Base-by-base conservation (phyloP, 768 basidiomycete species). In the Strobilomyces echinocephalus region DNA sequence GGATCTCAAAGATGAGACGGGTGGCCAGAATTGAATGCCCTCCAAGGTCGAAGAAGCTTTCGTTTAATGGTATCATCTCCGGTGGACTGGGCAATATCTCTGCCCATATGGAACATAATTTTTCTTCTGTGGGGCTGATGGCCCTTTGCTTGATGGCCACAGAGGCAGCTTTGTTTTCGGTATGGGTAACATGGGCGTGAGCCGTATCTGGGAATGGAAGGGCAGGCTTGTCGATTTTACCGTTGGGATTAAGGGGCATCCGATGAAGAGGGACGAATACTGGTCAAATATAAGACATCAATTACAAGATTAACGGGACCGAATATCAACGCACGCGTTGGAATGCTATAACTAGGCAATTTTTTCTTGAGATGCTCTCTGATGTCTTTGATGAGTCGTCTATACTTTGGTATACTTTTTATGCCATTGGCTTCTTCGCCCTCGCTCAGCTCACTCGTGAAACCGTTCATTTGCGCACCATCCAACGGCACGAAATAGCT, bases 21-120 rank as follows among this genome's bases (percentile, higher is more conserved):
- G 97, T 99, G 0, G 97, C 97, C 42, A 99, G 82, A 63, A 99
- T 97, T 15, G 97, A 98, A 72, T 99, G 97, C 8, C 97, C 97
- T 45, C 97, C 97, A 40, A 98, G 80, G 67, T 99, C 95, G 73
- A 97, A 98, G 81, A 99, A 99, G 68, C 83, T 91, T 64, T 98
- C 95, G 67, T 97, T 88, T 10, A 88, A 68, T 5, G 93, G 88
- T 44, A 99, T 83, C 1, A 85, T 80, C 8, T 80, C 75, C 0
- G 91, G 85, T 6, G 90, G 77, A 49, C 83, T 85, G 18, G 92
- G 90, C 15, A 99, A 79, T 41, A 98, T 80, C 47, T 68, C 76
- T 1, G 82, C 67, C 95, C 95, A 99, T 61, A 99, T 85, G n/a
- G 75, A 76, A 59, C 85, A 85, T 67, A 99, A 81, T 3, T 80